Base-by-base conservation (phyloP, 352 stramenopile genomes). In the Globisporangium polare region DNA sequence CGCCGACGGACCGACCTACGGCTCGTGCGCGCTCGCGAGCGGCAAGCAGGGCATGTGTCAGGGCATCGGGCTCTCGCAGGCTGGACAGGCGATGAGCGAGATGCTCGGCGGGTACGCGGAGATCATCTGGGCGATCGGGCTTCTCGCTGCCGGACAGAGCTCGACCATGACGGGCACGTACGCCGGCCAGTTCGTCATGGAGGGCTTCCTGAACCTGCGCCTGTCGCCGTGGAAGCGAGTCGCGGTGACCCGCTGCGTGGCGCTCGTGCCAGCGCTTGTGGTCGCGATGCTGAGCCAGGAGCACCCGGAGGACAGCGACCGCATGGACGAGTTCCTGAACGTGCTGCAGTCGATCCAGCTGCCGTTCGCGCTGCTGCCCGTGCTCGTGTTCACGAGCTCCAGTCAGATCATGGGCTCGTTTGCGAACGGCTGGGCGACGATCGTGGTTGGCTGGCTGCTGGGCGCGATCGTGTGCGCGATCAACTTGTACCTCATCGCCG, bases 141-240 rank as follows among this genome's bases (percentile, higher is more conserved):
- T 99, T 22, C 72, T 99, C 29, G 96, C 96, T 6, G 92, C 96
- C 13, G 96, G 96, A 24, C 96, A 99, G 66, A 96, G 82, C 68
- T 94, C 86, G 33, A 98, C 95, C 24, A 98, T 99, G 86, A 98
- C 96, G 2, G 96, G 95, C 29, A 99, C 96, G 6, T 98, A 98
- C 68, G 96, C 96, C 0, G 96, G 96, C 12, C 96, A 99, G 72
- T 98, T 98, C 58, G 94, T 99, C 29, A 99, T 99, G 95, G 92
- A 98, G 75, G 95, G 95, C 0, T 99, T 99, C 59, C 71, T 98
- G n/a, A 80, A 97, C 51, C 72, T 98, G 27, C 80, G 87, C 35
- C 60, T 98, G 10, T 80, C 93, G 5, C 78, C 92, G 20, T 72
- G 82, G 82, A 91, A 91, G 63, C 82, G 82, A 56, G 82, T 91